Percentiles rank a stretch among this genome's conserved stretches.
phyloP scores from a whole-genome alignment of 495 filamentous ascomycete species.

The Hamigera avellanea region DNA sequence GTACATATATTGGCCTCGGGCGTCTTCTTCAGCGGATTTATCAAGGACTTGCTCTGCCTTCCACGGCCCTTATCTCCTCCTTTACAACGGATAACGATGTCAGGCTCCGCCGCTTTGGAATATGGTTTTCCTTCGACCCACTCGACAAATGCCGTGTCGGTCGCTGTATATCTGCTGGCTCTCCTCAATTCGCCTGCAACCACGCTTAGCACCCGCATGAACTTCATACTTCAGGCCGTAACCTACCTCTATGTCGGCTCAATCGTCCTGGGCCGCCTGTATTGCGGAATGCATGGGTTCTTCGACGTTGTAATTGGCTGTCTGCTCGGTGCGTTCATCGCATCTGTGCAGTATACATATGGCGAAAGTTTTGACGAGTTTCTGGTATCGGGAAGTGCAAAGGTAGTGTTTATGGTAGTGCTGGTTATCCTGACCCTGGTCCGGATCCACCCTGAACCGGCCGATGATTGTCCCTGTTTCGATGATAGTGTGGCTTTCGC shows the following conservation, averaged over 20 bases:
- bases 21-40: slow-evolving; percentile 85
- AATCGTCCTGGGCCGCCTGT: slow-evolving; percentile 80
- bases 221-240: slow-evolving; percentile 47
- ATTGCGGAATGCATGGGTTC: slow-evolving; percentile 98
- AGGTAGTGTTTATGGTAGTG: slow-evolving; percentile 46
- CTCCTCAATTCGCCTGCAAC: slow-evolving; percentile 46
- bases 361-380: slow-evolving; percentile 56
- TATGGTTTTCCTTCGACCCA: slow-evolving; percentile 97
- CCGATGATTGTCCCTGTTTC: slow-evolving; percentile 94
- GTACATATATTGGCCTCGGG: slow-evolving; percentile 80
- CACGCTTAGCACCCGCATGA: slow-evolving; percentile 36
- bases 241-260: slow-evolving; percentile 80
- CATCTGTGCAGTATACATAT: slow-evolving; percentile 60
- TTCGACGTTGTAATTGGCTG: slow-evolving; percentile 76
- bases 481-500: slow-evolving; percentile 93
- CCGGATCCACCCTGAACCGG: slow-evolving; percentile 87
- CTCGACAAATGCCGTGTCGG: slow-evolving; percentile 92
- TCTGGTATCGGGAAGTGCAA: slow-evolving; percentile 36
- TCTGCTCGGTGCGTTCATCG: slow-evolving; percentile 54
- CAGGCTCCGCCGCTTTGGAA: slow-evolving; percentile 83
- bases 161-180: slow-evolving; percentile 71
- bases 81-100: slow-evolving; percentile 91
- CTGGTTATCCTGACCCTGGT: slow-evolving; percentile 62
- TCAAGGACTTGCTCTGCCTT: slow-evolving; percentile 93
- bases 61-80: slow-evolving; percentile 89